Base-by-base conservation (phyloP, 768 basidiomycete species). In the Trametes maxima region DNA sequence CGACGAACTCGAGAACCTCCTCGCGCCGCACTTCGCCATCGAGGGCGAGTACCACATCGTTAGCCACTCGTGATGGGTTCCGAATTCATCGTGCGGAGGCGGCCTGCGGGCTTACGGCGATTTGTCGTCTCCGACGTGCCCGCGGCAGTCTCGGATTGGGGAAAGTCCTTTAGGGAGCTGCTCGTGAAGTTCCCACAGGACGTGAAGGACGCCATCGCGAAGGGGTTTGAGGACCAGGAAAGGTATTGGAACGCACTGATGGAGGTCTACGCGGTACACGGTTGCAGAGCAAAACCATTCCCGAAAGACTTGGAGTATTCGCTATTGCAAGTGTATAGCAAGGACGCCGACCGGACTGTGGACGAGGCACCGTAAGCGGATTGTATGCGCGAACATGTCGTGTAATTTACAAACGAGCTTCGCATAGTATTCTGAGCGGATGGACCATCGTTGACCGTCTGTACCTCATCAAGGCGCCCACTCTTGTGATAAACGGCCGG, bases 21-120 rank as follows among this genome's bases (percentile, higher is more conserved):
- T 86, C 21, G 40, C 65, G 1, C 63, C 65, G 1, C 63, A 80
- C 25, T 70, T 86, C 24, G 74, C 69, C 0, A 76, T 85, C 61
- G 44, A 67, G 6, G 65, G 68, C 2, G 63, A 68, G 19, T 86
- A 77, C 67, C 76, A 80, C 64, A 68, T 86, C 3, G 65, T 79
- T 2, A 85, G 85, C 0, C 85, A 86, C 51, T 84, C 82, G 6
- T 85, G 71, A 73, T 86, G 16, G 81, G 72, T 0, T 63, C 73
- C n/a, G 76, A 80, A 59, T 79, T 77, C 60, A 77, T 61, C 5
- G 71, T 77, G 37, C 67, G 74, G n/a, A 70, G 74, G 13, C 77
- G 59, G 16, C 83, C 83, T 21, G 65, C 47, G 25, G 84, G 84
- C 0, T 59, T 86, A 44, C 74, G 76, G 62, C 77, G 74, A 48